These are phyloP conservation scores for Pleurotus tuoliensis DNA, from an alignment of 768 basidiomycete genomes.

Conservation along the genomic window DNA sequence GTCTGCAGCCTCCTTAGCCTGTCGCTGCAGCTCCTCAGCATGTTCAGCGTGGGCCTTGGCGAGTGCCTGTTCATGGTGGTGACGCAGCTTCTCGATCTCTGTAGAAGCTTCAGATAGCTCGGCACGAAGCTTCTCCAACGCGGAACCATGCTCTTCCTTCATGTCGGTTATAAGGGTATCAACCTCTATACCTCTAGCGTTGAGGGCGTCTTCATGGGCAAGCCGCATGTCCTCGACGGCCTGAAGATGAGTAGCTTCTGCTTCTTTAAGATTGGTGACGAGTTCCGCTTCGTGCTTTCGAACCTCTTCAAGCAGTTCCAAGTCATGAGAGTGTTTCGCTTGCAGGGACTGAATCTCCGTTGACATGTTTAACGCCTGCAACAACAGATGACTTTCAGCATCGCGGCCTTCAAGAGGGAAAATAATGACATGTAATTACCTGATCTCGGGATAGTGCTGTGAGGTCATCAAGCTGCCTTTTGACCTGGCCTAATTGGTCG, in stretches of 20 bases:
- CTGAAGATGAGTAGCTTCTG: slow-evolving; percentile 45
- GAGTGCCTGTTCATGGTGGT: slow-evolving; percentile 58
- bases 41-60: slow-evolving; percentile 54
- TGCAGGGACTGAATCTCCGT: slow-evolving; percentile 77
- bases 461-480: slow-evolving; percentile 79
- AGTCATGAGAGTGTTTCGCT: slow-evolving; percentile 50
- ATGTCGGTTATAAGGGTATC: slow-evolving; percentile 44
- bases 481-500: slow-evolving; percentile 60
- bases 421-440: slow-evolving; percentile 36
- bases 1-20: slow-evolving; percentile 51
- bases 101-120: slow-evolving; percentile 41
- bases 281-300: slow-evolving; percentile 56
- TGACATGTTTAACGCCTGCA: slow-evolving; percentile 81
- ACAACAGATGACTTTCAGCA: slow-evolving; percentile 1
- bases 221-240: slow-evolving; percentile 45
- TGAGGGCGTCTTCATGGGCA: slow-evolving; percentile 43
- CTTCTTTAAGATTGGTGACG: slow-evolving; percentile 43
- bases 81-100: slow-evolving; percentile 42
- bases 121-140: slow-evolving; percentile 24
- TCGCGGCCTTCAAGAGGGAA: not conserved
- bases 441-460: slow-evolving; percentile 81
- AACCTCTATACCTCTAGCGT: slow-evolving; percentile 35
- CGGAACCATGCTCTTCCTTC: slow-evolving; percentile 44
- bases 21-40: slow-evolving; percentile 47
- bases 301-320: slow-evolving; percentile 50